phyloP scores from a whole-genome alignment of 2,329 filamentous ascomycete genomes.

The Sphaceloma murrayae region DNA sequence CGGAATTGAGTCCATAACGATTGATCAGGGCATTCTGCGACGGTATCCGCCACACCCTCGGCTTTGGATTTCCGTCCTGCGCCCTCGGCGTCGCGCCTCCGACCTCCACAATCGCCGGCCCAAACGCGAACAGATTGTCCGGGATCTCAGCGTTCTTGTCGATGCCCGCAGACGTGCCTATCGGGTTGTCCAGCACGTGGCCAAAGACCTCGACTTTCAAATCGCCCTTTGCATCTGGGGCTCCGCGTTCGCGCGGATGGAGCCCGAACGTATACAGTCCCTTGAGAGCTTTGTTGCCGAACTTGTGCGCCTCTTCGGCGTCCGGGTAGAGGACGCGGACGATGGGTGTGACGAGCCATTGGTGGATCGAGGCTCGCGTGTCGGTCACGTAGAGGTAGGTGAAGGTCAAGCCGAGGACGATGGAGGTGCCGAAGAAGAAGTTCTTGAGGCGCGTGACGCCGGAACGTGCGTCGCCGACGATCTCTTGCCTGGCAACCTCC shows the following conservation, averaged over 20 bases:
- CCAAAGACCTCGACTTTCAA: slow-evolving; percentile 63
- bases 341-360: slow-evolving; percentile 48
- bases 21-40: slow-evolving; percentile 85
- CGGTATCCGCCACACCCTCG: slow-evolving; percentile 78
- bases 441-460: slow-evolving; percentile 40
- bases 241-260: slow-evolving; percentile 72
- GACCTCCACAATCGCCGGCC: slow-evolving; percentile 80
- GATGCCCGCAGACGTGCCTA: slow-evolving; percentile 89
- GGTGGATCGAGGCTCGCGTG: slow-evolving; percentile 44
- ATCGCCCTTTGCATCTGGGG: slow-evolving; percentile 44
- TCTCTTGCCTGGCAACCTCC: slow-evolving; percentile 3
- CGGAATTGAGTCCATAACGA: slow-evolving; percentile 88
- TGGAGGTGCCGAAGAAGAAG: slow-evolving; percentile 44
- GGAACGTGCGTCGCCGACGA: slow-evolving; percentile 27
- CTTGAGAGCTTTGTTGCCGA: slow-evolving; percentile 62
- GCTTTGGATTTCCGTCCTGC: slow-evolving; percentile 77
- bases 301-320: slow-evolving; percentile 86
- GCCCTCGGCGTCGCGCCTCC: slow-evolving; percentile 82
- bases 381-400: slow-evolving; percentile 46
- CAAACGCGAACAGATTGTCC: slow-evolving; percentile 72
- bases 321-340: slow-evolving; percentile 60
- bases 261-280: slow-evolving; percentile 63
- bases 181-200: slow-evolving; percentile 66
- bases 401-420: slow-evolving; percentile 39
- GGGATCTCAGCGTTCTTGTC: slow-evolving; percentile 92